These are phyloP conservation scores for Ulota crispa DNA, from an alignment of 225 moss, liverwort and hornwort species.

Conservation along the genomic window DNA sequence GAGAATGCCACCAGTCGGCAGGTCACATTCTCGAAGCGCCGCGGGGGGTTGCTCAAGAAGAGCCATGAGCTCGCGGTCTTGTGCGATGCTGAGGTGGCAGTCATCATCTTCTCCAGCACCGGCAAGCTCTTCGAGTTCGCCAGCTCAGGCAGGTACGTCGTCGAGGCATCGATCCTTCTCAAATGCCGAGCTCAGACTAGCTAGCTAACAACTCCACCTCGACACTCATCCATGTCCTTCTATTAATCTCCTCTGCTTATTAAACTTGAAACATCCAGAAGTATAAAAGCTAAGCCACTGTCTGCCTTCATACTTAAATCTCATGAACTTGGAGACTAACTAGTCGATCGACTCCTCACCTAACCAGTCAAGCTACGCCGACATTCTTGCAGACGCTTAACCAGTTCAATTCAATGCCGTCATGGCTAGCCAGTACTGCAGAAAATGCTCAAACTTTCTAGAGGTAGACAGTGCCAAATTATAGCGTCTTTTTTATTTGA, in stretches of 20 bases:
- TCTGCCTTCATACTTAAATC: background rate
- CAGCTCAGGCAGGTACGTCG: constrained; percentile 52
- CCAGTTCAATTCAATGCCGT: no score
- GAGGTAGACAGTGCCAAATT: background rate
- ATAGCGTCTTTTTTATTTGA: background rate
- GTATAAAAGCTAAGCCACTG: background rate
- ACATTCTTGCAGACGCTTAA: no score
- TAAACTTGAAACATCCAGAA: background rate
- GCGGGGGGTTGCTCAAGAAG: constrained; percentile 56
- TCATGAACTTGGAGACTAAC: background rate
- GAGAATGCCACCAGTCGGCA: constrained; percentile 62
- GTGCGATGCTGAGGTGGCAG: constrained; percentile 56
- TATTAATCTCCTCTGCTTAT: background rate
- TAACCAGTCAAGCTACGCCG: background rate
- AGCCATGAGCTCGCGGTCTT: constrained; percentile 55
- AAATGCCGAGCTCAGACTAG: no score
- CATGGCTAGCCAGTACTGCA: no score
- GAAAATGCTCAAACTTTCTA: background rate
- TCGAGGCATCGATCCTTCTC: background rate
- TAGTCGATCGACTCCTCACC: background rate
- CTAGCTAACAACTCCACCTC: background rate
- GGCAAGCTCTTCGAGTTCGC: constrained; percentile 58
- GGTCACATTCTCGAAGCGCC: constrained; percentile 59
- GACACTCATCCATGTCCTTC: background rate
- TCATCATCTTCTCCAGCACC: constrained; percentile 52